These are phyloP conservation scores for Arabidopsis thaliana DNA, from an alignment of 345 rosid species.

Conservation along the genomic window DNA sequence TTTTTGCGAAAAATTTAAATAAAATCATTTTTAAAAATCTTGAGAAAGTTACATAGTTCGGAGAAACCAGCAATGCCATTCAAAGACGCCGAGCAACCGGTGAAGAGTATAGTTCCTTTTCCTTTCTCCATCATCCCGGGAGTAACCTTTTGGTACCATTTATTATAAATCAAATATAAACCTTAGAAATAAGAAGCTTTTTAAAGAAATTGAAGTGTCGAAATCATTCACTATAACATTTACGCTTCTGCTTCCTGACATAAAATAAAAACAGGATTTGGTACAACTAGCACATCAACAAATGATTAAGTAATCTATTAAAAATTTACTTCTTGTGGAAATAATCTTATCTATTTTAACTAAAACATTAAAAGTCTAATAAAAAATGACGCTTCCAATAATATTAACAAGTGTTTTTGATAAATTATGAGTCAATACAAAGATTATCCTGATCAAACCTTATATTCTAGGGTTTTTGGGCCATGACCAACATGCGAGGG, in stretches of 20 bases:
- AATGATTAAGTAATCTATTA: not conserved
- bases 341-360: not conserved
- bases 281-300: too few relatives aligned
- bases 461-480: not conserved
- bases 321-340: not conserved
- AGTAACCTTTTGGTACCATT: slow-evolving; percentile 57
- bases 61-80: slow-evolving; percentile 86
- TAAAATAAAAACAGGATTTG: too few relatives aligned
- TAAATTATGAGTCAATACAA: not conserved
- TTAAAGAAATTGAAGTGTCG: not conserved
- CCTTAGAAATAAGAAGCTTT: not conserved
- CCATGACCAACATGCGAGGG: not conserved
- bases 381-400: not conserved
- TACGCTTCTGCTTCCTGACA: not conserved
- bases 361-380: not conserved
- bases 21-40: not conserved
- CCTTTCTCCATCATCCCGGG: slow-evolving; percentile 93
- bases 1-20: not conserved
- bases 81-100: slow-evolving; percentile 93
- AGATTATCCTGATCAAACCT: not conserved
- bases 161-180: not conserved
- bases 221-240: slow-evolving; percentile 8
- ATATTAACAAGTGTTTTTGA: not conserved
- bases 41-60: slow-evolving; percentile 63
- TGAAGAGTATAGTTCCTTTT: slow-evolving; percentile 87